Percentiles rank a stretch among this genome's conserved stretches.
These are phyloP conservation scores for Fennellomyces sp. DNA, from an alignment of 371 early-diverging fungal genomes.

Conservation along the genomic window DNA sequence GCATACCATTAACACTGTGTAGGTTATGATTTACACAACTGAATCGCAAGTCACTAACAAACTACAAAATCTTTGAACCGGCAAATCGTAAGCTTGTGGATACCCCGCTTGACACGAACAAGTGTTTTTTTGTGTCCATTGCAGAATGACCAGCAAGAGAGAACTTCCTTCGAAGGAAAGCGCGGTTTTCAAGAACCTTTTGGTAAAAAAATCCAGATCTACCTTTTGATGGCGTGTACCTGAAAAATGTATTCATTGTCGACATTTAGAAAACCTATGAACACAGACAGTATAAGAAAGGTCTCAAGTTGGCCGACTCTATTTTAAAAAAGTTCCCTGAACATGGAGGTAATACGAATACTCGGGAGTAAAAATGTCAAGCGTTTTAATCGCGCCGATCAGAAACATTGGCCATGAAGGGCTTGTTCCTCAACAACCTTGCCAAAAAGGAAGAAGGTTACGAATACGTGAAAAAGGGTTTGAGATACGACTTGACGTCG, in stretches of 20 bases:
- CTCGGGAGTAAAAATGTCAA: not conserved
- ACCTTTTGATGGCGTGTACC: not conserved
- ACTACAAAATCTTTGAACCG: no score
- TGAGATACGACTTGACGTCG: slow-evolving; percentile 78
- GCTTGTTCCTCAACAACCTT: slow-evolving; percentile 86
- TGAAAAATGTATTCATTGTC: slow-evolving; percentile 2
- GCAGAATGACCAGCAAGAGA: slow-evolving; percentile 37
- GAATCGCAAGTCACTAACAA: no score
- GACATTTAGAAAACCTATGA: slow-evolving; percentile 86
- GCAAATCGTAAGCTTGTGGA: no score
- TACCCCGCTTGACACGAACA: no score
- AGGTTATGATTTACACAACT: no score
- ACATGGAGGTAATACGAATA: slow-evolving; percentile 77
- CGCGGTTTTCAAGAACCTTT: slow-evolving; percentile 73
- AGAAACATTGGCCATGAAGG: slow-evolving; percentile 96
- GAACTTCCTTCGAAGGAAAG: slow-evolving; percentile 84
- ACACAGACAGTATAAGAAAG: slow-evolving; percentile 93
- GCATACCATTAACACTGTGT: no score
- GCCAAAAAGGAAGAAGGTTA: slow-evolving; percentile 93
- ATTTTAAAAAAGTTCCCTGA: slow-evolving; percentile 93
- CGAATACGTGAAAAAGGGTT: slow-evolving; percentile 85
- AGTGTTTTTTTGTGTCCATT: slow-evolving; percentile 11
- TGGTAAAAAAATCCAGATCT: slow-evolving; percentile 53
- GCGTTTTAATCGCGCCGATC: not conserved
- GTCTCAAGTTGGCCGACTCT: slow-evolving; percentile 87